Base-by-base conservation (phyloP, 179 eudicot genomes). In the Beta macrorhiza region DNA sequence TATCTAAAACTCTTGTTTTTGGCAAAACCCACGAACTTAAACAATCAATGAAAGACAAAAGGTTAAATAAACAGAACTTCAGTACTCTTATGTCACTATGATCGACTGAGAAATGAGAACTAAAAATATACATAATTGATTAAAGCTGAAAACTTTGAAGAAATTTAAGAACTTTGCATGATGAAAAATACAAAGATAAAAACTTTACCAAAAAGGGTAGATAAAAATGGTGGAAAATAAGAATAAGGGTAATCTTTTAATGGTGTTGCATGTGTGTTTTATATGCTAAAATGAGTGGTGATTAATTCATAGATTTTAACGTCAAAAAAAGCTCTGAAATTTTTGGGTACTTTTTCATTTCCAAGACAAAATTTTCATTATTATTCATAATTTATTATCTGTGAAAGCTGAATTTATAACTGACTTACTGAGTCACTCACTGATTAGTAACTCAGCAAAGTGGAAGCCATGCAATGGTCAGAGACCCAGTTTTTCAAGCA, bases 1-100 rank as follows among this genome's bases (percentile, higher is more conserved):
- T 63, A 76, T 81, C 80, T 69, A 76, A 70, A 81, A 76, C 12
- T 5, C 32, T 81, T 63, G 69, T 14, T 22, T 76, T 80, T 80
- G 0, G 42, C 81, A 71, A 76, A 72, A 52, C 47, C 67, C 73
- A 75, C 73, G 75, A 67, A 52, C 44, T 58, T 37, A 68, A 65
- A 15, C 61, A 14, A 64, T 29, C 19, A 62, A 70, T 37, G 57
- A 11, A 51, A 10, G 64, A 55, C 61, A 2, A 56, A 17, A 5
- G 4, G 1, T n/a, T 22, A 19, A 8, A 8, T 20, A 58, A 72
- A 29, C 14, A 49, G 63, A 29, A 67, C 16, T 42, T 67, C 25
- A 3, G 67, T 10, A 72, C 16, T 12, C 22, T 8, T 17, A 4
- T 6, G 17, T 58, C 58, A 55, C 58, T 55, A 12, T 55, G 58